Evolutionary conservation across 306 rosid genomes (phyloP), one percentile per base, ranked within the genome.

Genomic region (Senna tora): DNA sequence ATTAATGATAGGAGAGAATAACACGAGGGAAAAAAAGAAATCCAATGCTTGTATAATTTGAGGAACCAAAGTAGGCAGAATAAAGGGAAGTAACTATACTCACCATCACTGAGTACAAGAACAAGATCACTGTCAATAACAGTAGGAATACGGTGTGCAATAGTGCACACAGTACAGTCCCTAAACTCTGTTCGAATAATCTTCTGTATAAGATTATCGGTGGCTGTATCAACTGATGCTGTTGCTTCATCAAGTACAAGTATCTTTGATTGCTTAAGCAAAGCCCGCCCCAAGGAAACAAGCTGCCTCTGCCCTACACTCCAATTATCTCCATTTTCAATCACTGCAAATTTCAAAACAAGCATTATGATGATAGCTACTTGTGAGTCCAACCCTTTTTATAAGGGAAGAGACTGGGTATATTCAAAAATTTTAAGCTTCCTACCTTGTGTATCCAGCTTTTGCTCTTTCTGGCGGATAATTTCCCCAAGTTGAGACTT

Each of bases 291-390:
- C 25, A 94, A 74, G 21, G 99, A 82, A 68, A 94, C 96, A 56
- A 94, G 99, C 77, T 94, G 99, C 54, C 99, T 85, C 83, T 94
- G 99, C 43, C 99, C 99, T 61, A 91, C 97, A 70, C 99, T 94
- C 99, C 99, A 94, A 61, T 94, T 94, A 75, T 94, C 99, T 76
- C 99, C 99, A 94, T 89, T 94, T 82, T 95, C 99, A n/a, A 91
- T 82, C 75, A 95, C 99, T 95, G 93, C 69, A 76, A 51, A 61
- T 78, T 79, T 38, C 72, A 67, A 58, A 55, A 51, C 19, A 52
- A 22, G 25, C 19, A 32, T 69, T 82, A 74, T 34, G 57, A 73
- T 34, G 57, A 73, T 71, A 55, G 12, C 58, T 46, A 50, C 61
- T 58, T 61, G 30, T 50, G 56, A 57, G 49, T 52, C 41, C 71